Evolutionary conservation across 2,329 filamentous ascomycete genomes (phyloP), one percentile per base, ranked within the genome.

Genomic region (Ascochyta viciae-villosae): DNA sequence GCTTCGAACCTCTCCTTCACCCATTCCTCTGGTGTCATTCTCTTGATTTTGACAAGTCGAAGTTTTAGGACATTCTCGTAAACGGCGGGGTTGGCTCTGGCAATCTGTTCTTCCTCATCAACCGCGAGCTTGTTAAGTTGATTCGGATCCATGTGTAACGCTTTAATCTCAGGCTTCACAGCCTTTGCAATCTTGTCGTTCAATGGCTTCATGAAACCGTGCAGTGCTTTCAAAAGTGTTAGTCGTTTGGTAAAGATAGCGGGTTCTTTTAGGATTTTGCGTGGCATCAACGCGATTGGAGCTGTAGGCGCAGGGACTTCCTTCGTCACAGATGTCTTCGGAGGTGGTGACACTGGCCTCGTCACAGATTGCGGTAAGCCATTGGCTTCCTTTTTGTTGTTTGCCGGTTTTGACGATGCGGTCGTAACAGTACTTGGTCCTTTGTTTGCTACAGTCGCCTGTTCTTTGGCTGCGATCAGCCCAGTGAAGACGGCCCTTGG

Each of bases 51-150:
- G 65, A 89, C 83, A 55, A 98, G 89, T 31, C 87, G 87, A 62
- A 92, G 90, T 71, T 93, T 96, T 73, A 98, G 86, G 24, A 92
- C 81, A 66, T 96, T 96, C 7, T 84, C 81, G 69, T 99, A 99
- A 26, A 98, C 86, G 0, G 83, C 76, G 1, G 83, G 78, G 57
- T 88, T 88, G 15, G 88, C 86, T 12, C 81, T 81, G 1, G 92
- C 92, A 7, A 86, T 79, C 33, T 85, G 85, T 71, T 96, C 87
- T 76, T 99, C 96, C 57, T 93, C 87, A 63, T 94, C 89, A 1
- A 94, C 78, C 0, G 87, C 85, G 58, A 86, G 80, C 62, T 83
- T 85, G 58, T 92, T 89, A 22, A 93, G 80, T 41, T 88, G 84
- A 68, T 91, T 86, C 1, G 86, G 80, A 1, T 83, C 84, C 42